Evolutionary conservation across 805 yeast genomes (phyloP), one percentile per base, ranked within the genome.

Genomic region (Schwanniomyces pseudopolymorphus): DNA sequence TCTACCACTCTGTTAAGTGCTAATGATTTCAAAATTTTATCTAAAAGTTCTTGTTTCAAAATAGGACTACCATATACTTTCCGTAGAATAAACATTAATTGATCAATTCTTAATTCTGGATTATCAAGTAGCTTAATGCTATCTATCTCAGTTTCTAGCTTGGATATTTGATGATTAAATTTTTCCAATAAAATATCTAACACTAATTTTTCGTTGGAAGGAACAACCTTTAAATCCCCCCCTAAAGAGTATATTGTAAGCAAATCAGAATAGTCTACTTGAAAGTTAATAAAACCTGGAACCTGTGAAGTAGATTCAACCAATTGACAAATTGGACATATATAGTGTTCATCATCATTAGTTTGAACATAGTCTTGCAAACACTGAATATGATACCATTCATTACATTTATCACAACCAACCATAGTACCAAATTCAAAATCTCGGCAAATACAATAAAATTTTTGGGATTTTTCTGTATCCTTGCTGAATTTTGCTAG

Each of bases 351-450:
- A 20, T 55, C 59, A 27, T 59, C 61, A 8, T 33, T 20, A 16
- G 37, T 36, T 10, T 39, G 45, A 20, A n/a, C 48, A 20, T 39
- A 24, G 14, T 54, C 60, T 11, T 74, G 75, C 38, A 85, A 69
- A 61, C 91, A 85, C 13, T 63, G 64, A 39, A 77, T 74, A 58
- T 85, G 91, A 56, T 79, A 85, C 90, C 90, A 84, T 55, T 84
- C 89, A 44, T 76, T 70, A 60, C 92, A 86, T 14, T 61, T 64
- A 51, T 84, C 90, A 64, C 91, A 85, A 48, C 80, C 85, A 39
- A 84, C 79, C 87, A 84, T 84, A 0, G 78, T 74, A 5, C 61
- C 87, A 77, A 53, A 75, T 53, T 84, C 91, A 20, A 63, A 63
- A 40, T 76, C 78, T 39, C 89, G 72, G 60, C 92, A 85, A 46